Percentiles rank a stretch among this genome's conserved stretches.
Evolutionary conservation across 495 filamentous ascomycete genomes (phyloP).

Genomic region (Cryomyces minteri): DNA sequence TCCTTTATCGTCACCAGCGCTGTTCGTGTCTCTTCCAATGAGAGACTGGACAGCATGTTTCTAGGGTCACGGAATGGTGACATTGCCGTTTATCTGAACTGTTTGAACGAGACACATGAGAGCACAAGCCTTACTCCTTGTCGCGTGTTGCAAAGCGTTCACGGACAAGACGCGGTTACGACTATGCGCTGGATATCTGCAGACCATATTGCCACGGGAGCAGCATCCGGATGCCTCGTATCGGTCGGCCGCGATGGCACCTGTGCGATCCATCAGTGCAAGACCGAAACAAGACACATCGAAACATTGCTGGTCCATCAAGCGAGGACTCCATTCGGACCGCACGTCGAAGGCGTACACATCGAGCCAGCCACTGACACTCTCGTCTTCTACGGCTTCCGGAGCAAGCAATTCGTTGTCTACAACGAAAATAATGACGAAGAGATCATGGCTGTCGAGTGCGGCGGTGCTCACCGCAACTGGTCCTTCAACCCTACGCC

Average conservation of each 20-base stretch:
- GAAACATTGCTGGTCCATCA: conserved; percentile 28
- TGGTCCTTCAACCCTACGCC: conserved; percentile 42
- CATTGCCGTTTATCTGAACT: background rate
- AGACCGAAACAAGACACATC: too few relatives aligned
- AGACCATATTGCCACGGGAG: conserved; percentile 8
- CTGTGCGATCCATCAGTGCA: conserved; percentile 34
- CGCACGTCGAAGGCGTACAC: conserved; percentile 49
- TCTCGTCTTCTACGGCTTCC: conserved; percentile 66
- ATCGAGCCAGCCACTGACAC: conserved; percentile 21
- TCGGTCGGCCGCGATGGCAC: conserved; percentile 59
- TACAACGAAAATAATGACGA: conserved; percentile 52
- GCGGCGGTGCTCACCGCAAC: conserved; percentile 63
- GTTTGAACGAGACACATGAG: background rate
- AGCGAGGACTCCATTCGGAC: conserved; percentile 40
- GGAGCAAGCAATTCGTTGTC: conserved; percentile 53
- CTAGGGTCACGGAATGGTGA: conserved; percentile 49
- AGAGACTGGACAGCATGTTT: conserved; percentile 28
- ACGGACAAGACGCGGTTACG: conserved; percentile 52
- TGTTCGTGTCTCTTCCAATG: conserved; percentile 13
- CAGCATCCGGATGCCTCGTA: conserved; percentile 27
- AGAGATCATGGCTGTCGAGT: conserved; percentile 51
- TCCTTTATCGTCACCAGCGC: conserved; percentile 23
- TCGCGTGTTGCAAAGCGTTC: conserved; percentile 21
- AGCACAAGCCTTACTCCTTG: too few relatives aligned
- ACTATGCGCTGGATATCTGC: conserved; percentile 25